Conservation (phyloP, 2,329 filamentous ascomycete genomes). For the Colletotrichum gloeosporioides region DNA sequence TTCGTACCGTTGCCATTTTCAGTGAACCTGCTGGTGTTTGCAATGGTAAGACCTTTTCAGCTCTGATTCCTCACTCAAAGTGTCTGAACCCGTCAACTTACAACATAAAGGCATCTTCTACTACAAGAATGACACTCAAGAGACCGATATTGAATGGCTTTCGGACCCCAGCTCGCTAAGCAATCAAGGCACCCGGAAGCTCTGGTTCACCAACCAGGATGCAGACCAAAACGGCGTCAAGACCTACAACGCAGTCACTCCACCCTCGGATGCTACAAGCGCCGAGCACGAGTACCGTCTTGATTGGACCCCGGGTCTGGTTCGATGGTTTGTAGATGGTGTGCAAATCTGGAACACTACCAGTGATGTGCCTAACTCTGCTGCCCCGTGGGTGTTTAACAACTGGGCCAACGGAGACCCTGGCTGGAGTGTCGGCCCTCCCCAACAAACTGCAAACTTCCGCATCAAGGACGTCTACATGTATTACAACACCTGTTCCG, state of each 20-base stretch:
- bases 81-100: not conserved
- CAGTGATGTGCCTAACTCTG: constrained; percentile 27
- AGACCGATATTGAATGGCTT: constrained; percentile 37
- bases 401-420: constrained; percentile 37
- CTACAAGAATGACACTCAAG: constrained; percentile 30
- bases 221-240: constrained; percentile 24
- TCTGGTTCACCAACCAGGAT: constrained; percentile 38
- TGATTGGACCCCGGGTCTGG: constrained; percentile 31
- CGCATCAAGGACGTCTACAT: constrained; percentile 25
- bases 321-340: constrained; percentile 32
- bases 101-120: constrained; percentile 32
- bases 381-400: constrained; percentile 34
- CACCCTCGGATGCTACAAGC: constrained; percentile 26
- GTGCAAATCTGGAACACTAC: constrained; percentile 29
- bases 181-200: constrained; percentile 27
- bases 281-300: constrained; percentile 36
- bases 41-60: constrained; percentile 26
- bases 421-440: constrained; percentile 34
- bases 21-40: constrained; percentile 33
- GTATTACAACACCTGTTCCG: constrained; percentile 32
- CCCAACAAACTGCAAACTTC: constrained; percentile 29
- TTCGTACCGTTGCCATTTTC: constrained; percentile 32
- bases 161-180: constrained; percentile 31
- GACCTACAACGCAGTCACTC: constrained; percentile 19
- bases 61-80: rapidly evolving